Conservation (phyloP, 2,329 filamentous ascomycete genomes). For the Colletotrichum ledebouriae region DNA sequence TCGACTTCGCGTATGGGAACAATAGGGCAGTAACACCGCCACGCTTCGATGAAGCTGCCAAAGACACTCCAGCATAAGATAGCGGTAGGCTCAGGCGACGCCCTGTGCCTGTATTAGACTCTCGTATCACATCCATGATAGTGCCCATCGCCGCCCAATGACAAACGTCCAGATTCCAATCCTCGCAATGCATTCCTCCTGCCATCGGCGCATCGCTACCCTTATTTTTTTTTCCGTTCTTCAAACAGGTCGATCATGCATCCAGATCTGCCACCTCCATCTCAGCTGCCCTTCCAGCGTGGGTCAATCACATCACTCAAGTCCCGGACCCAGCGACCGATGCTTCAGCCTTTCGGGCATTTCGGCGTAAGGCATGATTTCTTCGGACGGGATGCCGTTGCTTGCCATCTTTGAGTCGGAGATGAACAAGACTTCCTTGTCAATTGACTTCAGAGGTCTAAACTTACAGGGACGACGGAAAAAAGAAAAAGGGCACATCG, state of each 20-base stretch:
- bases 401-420: background rate
- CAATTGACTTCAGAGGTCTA: slow-evolving; percentile 18
- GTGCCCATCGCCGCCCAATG: background rate
- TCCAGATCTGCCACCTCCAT: slow-evolving; percentile 18
- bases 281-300: background rate
- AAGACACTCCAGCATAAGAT: background rate
- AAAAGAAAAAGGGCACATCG: background rate
- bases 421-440: slow-evolving; percentile 18
- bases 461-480: background rate
- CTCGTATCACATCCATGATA: slow-evolving; percentile 10
- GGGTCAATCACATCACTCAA: background rate
- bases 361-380: slow-evolving; percentile 13
- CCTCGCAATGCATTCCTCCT: slow-evolving; percentile 3
- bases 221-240: background rate
- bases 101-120: slow-evolving; percentile 22
- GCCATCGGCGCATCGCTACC: slow-evolving; percentile 13
- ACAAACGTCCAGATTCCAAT: background rate
- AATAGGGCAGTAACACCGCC: background rate
- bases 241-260: slow-evolving; percentile 9
- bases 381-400: slow-evolving; percentile 18
- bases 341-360: slow-evolving; percentile 10
- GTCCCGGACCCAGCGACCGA: background rate
- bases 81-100: slow-evolving; percentile 13
- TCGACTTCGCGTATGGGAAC: background rate
- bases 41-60: no score